phyloP scores from a whole-genome alignment of 345 rosid genomes.

The Tarenaya hassleriana region DNA sequence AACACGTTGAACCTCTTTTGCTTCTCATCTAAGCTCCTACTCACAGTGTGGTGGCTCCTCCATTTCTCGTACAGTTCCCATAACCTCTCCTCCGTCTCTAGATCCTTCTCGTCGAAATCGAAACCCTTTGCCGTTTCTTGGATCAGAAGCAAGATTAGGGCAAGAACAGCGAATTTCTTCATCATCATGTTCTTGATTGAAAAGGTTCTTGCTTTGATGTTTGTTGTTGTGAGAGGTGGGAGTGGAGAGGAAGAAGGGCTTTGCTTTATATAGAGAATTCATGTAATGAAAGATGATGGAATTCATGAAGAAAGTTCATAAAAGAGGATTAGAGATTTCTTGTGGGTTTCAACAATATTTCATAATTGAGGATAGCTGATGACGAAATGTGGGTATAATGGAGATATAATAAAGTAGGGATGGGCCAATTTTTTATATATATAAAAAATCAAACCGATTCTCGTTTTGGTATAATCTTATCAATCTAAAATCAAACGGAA shows the following conservation, averaged over 20 bases:
- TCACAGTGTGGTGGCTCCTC: slow-evolving; percentile 79
- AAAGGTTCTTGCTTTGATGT: slow-evolving; percentile 6
- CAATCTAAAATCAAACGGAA: too few relatives aligned
- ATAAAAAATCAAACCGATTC: too few relatives aligned
- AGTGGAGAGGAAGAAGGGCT: slow-evolving; percentile 1
- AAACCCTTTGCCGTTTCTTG: slow-evolving; percentile 41
- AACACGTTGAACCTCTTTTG: slow-evolving; percentile 67
- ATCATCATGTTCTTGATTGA: too few relatives aligned
- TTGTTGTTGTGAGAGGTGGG: slow-evolving; percentile 1
- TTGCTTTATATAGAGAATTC: slow-evolving; percentile 11
- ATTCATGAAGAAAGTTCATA: slow-evolving; percentile 7
- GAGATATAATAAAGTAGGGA: slow-evolving; percentile 4
- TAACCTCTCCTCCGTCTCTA: slow-evolving; percentile 55
- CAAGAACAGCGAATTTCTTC: slow-evolving; percentile 30
- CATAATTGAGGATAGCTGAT: slow-evolving; percentile 2
- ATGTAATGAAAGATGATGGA: slow-evolving; percentile 6
- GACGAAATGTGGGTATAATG: slow-evolving; percentile 1
- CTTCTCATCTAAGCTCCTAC: slow-evolving; percentile 60
- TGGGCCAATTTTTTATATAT: too few relatives aligned
- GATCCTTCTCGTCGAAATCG: slow-evolving; percentile 60
- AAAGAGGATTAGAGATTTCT: slow-evolving; percentile 13
- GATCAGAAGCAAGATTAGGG: slow-evolving; percentile 37
- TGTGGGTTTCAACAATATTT: slow-evolving; percentile 23
- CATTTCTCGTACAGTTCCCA: slow-evolving; percentile 81
- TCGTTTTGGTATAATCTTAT: too few relatives aligned